Percentiles rank a stretch among this genome's conserved stretches.
phyloP scores from a whole-genome alignment of 306 rosid genomes.

The Adenanthera pavonina region DNA sequence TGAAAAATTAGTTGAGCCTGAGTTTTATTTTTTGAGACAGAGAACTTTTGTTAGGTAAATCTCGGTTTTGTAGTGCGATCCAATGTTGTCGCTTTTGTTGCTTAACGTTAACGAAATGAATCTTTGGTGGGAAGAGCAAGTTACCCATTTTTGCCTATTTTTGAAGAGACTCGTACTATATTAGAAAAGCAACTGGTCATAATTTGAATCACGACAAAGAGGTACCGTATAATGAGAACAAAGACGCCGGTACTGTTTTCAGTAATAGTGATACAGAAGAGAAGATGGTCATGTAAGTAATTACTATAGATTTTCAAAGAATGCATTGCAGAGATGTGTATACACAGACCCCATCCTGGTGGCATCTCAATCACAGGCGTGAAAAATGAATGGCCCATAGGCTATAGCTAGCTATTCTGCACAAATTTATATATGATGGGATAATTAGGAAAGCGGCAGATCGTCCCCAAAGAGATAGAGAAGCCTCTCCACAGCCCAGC shows the following conservation, averaged over 20 bases:
- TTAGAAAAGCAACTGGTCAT: not conserved
- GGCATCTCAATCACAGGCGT: conserved; percentile 11
- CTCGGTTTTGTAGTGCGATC: not conserved
- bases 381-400: conserved; percentile 27
- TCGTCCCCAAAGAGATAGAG: conserved; percentile 89
- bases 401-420: not conserved
- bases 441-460: conserved; percentile 43
- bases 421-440: not conserved
- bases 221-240: not conserved
- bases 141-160: not conserved
- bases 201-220: not conserved
- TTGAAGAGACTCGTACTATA: not conserved
- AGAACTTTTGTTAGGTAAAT: too few species aligned
- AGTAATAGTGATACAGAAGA: not conserved
- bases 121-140: not conserved
- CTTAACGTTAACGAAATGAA: conserved; percentile 12
- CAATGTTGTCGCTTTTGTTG: not conserved
- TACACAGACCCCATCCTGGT: conserved; percentile 4
- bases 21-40: too few species aligned
- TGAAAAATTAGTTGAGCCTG: too few species aligned
- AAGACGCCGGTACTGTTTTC: not conserved
- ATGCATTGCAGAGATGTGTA: not conserved
- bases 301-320: conserved; percentile 16
- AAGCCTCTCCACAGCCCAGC: conserved; percentile 89
- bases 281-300: not conserved